phyloP scores from a whole-genome alignment of 805 yeast species.

The Metschnikowia peoriensis region DNA sequence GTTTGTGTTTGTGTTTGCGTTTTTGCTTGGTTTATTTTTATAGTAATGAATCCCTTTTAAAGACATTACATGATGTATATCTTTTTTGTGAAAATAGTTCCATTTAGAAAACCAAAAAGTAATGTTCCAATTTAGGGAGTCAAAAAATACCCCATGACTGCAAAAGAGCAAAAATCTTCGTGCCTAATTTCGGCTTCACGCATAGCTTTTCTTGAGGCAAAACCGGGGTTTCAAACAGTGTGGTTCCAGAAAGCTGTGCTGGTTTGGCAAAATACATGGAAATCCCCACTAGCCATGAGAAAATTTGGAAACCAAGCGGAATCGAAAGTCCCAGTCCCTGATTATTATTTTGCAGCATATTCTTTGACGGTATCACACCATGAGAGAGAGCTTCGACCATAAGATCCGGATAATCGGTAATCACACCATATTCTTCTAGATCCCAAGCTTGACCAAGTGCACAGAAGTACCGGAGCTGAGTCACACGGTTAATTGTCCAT shows the following conservation, averaged over 20 bases:
- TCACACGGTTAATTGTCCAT: slow-evolving; percentile 40
- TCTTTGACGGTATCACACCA: background rate
- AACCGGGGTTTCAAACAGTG: slow-evolving; percentile 12
- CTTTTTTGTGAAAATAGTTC: too few species aligned
- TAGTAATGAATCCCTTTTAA: too few species aligned
- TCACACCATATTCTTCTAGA: slow-evolving; percentile 34
- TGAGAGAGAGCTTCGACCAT: slow-evolving; percentile 22
- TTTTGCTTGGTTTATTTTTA: too few species aligned
- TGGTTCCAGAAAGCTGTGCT: background rate
- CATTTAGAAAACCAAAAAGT: too few species aligned
- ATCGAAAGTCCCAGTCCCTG: background rate
- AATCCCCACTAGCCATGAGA: slow-evolving; percentile 6
- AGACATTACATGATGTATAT: too few species aligned
- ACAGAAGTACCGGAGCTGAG: slow-evolving; percentile 35
- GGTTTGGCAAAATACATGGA: slow-evolving; percentile 4
- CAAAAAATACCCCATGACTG: slow-evolving; percentile 17
- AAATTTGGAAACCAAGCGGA: slow-evolving; percentile 1
- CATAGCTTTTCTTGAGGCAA: slow-evolving; percentile 9
- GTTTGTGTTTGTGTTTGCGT: too few species aligned
- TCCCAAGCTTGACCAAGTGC: slow-evolving; percentile 24
- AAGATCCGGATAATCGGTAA: slow-evolving; percentile 35
- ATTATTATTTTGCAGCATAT: background rate
- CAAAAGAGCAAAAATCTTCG: slow-evolving; percentile 15
- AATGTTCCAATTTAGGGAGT: too few species aligned
- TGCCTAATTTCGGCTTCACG: slow-evolving; percentile 7